Percentiles rank a stretch among this genome's conserved stretches.
Evolutionary conservation across 148 eudicot genomes (phyloP).

Genomic region (Cornus controversa): DNA sequence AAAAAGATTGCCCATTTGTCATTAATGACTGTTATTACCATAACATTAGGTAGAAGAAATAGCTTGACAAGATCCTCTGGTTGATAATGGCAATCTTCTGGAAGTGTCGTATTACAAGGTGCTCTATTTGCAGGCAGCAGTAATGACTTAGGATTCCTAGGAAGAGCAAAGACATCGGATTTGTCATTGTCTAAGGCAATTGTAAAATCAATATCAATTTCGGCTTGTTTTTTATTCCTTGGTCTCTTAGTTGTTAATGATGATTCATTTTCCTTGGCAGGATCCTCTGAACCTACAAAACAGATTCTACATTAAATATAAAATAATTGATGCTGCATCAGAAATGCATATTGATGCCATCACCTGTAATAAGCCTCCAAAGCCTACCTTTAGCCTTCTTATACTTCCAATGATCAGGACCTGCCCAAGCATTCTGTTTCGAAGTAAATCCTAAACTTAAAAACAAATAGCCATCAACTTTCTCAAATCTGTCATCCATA

Average conservation of each 20-base stretch:
- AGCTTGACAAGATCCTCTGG: slow-evolving; percentile 95
- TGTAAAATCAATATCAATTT: slow-evolving; percentile 67
- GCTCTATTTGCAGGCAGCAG: slow-evolving; percentile 68
- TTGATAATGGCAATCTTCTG: slow-evolving; percentile 97
- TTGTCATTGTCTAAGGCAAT: slow-evolving; percentile 53
- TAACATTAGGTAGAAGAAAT: slow-evolving; percentile 80
- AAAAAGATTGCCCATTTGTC: background rate
- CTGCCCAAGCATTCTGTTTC: slow-evolving; percentile 94
- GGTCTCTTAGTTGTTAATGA: slow-evolving; percentile 43
- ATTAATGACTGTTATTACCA: slow-evolving; percentile 40
- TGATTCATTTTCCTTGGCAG: slow-evolving; percentile 43
- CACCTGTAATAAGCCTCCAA: background rate
- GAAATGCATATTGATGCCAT: background rate
- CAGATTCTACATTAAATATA: slow-evolving; percentile 11
- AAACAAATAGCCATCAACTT: slow-evolving; percentile 60
- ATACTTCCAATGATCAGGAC: slow-evolving; percentile 97
- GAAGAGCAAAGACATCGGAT: slow-evolving; percentile 69
- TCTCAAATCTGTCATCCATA: slow-evolving; percentile 47
- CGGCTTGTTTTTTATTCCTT: slow-evolving; percentile 56
- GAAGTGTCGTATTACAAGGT: slow-evolving; percentile 73
- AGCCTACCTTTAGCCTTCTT: slow-evolving; percentile 60
- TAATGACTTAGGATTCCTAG: slow-evolving; percentile 82
- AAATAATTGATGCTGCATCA: background rate
- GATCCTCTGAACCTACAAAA: slow-evolving; percentile 42
- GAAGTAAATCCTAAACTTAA: slow-evolving; percentile 60